Percentiles rank a stretch among this genome's conserved stretches.
Evolutionary conservation across 192 early-diverging fungal species (phyloP).

Genomic region (Backusella australiensis): DNA sequence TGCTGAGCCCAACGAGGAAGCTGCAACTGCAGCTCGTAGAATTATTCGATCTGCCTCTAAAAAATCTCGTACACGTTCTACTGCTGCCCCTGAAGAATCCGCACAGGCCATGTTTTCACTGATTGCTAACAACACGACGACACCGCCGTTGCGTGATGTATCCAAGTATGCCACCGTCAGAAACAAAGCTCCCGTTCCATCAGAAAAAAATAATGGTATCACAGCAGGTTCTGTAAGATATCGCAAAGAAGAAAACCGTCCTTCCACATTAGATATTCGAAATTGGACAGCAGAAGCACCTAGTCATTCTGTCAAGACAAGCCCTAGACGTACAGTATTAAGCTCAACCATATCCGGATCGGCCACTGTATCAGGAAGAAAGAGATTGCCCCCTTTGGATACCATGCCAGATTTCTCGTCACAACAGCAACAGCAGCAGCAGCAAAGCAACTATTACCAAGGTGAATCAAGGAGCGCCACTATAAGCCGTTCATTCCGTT

Average conservation of each 20-base stretch:
- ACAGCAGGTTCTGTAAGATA: constrained; percentile 17
- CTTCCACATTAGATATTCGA: constrained; percentile 5
- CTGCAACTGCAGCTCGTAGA: constrained; percentile 18
- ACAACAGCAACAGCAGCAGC: neutral
- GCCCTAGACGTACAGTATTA: constrained; percentile 5
- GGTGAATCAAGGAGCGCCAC: constrained; percentile 9
- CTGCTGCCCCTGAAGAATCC: constrained; percentile 1
- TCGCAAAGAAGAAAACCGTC: neutral
- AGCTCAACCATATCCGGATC: constrained; percentile 10
- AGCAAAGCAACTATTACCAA: neutral
- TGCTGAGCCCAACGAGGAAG: neutral
- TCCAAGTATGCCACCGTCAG: constrained; percentile 15
- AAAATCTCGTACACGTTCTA: constrained; percentile 20
- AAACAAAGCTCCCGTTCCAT: neutral
- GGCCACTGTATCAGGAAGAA: neutral
- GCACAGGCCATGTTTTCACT: constrained; percentile 9
- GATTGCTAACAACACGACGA: neutral
- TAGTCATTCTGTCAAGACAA: neutral
- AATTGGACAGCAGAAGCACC: constrained; percentile 1
- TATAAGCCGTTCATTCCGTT: constrained; percentile 1
- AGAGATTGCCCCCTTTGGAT: neutral
- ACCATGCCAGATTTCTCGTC: neutral
- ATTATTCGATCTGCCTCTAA: constrained; percentile 21
- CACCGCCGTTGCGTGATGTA: neutral
- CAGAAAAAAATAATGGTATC: constrained; percentile 7